A percentile compares a stretch with the other conserved stretches of the same genome.
These are phyloP conservation scores for Solanum chiquidenum DNA, from an alignment of 257 asterid species.

Conservation along the genomic window DNA sequence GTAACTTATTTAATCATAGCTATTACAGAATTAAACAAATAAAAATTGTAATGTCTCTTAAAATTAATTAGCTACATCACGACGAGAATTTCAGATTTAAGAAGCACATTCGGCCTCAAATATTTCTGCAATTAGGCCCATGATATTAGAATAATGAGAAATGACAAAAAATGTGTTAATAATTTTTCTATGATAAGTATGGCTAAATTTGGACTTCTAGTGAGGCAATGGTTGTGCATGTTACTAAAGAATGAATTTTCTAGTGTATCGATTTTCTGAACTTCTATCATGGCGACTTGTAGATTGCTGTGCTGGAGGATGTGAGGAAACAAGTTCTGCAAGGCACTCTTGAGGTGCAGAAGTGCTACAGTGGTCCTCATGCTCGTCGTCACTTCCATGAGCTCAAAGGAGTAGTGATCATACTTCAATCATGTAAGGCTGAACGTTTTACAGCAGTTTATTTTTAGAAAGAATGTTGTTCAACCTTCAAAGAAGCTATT, in stretches of 20 bases:
- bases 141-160: background rate
- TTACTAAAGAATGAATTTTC: background rate
- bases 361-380: conserved; percentile 41
- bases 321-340: conserved; percentile 49
- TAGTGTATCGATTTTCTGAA: background rate
- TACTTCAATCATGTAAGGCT: conserved; percentile 77
- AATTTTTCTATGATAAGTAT: background rate
- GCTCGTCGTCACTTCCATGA: conserved; percentile 48
- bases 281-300: background rate
- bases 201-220: background rate
- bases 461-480: background rate
- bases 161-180: background rate
- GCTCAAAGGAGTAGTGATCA: conserved; percentile 43
- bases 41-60: background rate
- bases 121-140: background rate
- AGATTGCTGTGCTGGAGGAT: conserved; percentile 74
- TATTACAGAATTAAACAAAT: background rate
- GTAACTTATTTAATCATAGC: background rate
- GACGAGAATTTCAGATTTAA: background rate
- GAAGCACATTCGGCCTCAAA: background rate
- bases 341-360: conserved; percentile 67
- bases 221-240: background rate
- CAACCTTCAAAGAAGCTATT: background rate
- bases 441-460: background rate
- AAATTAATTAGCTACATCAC: background rate